phyloP scores from a whole-genome alignment of 1,139 yeast genomes.

The Pneumocystis sp. region DNA sequence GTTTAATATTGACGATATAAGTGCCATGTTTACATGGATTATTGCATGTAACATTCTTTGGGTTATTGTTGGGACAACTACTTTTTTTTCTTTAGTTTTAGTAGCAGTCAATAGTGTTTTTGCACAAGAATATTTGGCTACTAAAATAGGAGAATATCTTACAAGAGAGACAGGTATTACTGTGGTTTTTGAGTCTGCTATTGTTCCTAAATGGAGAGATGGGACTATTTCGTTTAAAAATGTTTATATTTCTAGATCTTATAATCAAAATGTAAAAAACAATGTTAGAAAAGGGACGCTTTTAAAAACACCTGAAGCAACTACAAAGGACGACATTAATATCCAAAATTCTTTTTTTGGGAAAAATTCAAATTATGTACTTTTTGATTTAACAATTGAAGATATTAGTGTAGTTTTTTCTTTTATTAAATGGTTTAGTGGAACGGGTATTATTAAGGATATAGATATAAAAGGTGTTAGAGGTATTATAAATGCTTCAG shows the following conservation, averaged over 20 bases:
- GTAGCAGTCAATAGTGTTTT: constrained; percentile 70
- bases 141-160: constrained; percentile 62
- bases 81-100: constrained; percentile 67
- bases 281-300: constrained; percentile 29
- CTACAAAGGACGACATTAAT: constrained; percentile 19
- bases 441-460: constrained; percentile 72
- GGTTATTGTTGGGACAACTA: constrained; percentile 73
- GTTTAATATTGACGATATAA: constrained; percentile 72
- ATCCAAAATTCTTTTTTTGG: constrained; percentile 26
- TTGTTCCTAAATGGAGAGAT: constrained; percentile 87
- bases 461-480: constrained; percentile 72
- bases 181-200: constrained; percentile 84
- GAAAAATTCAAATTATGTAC: constrained; percentile 92
- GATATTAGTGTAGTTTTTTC: constrained; percentile 70
- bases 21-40: constrained; percentile 83
- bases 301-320: constrained; percentile 44
- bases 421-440: constrained; percentile 75
- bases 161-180: constrained; percentile 76
- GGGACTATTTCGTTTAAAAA: constrained; percentile 73
- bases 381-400: constrained; percentile 80
- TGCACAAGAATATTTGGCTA: constrained; percentile 80
- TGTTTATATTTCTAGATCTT: constrained; percentile 76
- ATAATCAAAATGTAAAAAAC: constrained; percentile 33
- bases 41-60: constrained; percentile 71
- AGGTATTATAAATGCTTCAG: constrained; percentile 83